Evolutionary conservation across 2,329 filamentous ascomycete species (phyloP).

Genomic region (Tolypocladium capitatum): DNA sequence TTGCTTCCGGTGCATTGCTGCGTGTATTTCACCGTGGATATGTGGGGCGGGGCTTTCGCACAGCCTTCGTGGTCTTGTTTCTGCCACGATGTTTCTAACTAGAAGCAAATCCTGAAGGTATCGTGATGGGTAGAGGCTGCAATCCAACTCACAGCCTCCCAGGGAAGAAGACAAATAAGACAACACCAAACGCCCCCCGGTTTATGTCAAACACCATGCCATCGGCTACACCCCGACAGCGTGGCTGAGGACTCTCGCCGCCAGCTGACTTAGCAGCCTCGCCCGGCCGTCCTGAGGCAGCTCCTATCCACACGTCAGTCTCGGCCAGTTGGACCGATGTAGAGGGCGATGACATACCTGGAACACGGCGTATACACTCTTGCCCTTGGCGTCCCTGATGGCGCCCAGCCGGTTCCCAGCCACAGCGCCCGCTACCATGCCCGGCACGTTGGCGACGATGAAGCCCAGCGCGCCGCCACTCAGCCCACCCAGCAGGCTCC

Average conservation of each 20-base stretch:
- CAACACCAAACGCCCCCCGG: not conserved
- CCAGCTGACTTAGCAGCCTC: constrained; percentile 68
- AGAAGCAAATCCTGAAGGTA: not conserved
- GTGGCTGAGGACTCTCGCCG: constrained; percentile 74
- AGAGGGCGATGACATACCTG: constrained; percentile 27
- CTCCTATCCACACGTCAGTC: constrained; percentile 35
- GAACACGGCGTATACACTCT: constrained; percentile 90
- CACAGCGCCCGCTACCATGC: constrained; percentile 77
- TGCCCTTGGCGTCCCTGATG: constrained; percentile 77
- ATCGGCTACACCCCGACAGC: constrained; percentile 38
- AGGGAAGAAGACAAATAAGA: not conserved
- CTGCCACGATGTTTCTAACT: not conserved
- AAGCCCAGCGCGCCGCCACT: constrained; percentile 88
- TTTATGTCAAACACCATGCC: not conserved
- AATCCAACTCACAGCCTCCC: not conserved
- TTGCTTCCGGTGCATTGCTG: not conserved
- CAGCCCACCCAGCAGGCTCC: constrained; percentile 71
- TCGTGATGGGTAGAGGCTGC: not conserved
- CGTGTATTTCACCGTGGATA: not conserved
- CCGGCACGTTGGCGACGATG: constrained; percentile 86
- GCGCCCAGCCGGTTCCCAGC: constrained; percentile 87
- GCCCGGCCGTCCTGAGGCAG: constrained; percentile 73
- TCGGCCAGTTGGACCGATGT: not conserved
- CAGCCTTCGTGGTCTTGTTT: not conserved
- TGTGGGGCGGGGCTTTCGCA: not conserved